Base-by-base conservation (phyloP, 148 eudicot species). In the Rhododendron ovatum region DNA sequence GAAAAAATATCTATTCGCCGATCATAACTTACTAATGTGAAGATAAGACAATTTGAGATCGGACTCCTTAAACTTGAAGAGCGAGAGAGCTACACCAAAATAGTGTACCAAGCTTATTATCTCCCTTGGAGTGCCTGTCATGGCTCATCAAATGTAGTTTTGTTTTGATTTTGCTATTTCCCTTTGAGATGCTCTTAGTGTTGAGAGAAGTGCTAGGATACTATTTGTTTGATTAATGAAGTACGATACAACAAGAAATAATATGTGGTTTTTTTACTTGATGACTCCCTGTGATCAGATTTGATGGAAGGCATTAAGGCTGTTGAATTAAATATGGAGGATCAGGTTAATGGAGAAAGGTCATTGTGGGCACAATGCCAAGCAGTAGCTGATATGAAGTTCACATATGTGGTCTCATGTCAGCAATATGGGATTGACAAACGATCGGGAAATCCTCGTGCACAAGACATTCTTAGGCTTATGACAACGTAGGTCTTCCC, bases 301-400 rank as follows among this genome's bases (percentile, higher is more conserved):
- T 88, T 95, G 80, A 94, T 95, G 98, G 93, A 95, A 89, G 99
- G 99, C 30, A 95, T 95, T 85, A 97, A 97, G 91, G 99, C 99
- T 78, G 91, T 95, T 82, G 98, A 96, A 88, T 88, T 92, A 79
- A 96, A 91, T 87, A 86, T 91, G 3, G 98, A 95, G 88, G 98
- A 97, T 86, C 94, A 93, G 57, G 89, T 91, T 76, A 92, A 91
- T 88, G 95, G 95, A 87, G 95, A 95, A 90, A 88, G 93, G 82
- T 93, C 96, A 47, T 85, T 94, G 47, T 93, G 95, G 94, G 90
- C 98, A 57, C 95, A 95, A 78, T 95, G 98, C 87, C 98, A 97
- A 90, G 99, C 99, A 65, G 96, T 97, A 71, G 98, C 99, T 80
- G 99, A 97, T 86, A 93, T 97, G 99, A 97, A 97, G 90, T 97